These are phyloP conservation scores for Mucor indicus DNA, from an alignment of 371 early-diverging fungal genomes.

Conservation along the genomic window DNA sequence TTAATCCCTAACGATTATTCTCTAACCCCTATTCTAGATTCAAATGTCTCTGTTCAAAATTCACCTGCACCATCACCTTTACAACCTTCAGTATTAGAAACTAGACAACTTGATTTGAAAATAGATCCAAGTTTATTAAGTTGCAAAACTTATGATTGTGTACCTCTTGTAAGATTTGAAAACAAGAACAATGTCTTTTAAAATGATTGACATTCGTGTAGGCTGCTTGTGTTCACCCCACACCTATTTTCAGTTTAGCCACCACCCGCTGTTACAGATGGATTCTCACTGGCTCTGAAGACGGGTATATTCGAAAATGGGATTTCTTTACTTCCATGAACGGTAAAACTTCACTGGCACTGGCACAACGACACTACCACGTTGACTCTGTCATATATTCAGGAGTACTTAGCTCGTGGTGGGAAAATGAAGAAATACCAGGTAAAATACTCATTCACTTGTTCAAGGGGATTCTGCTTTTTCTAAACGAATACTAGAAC, in stretches of 20 bases:
- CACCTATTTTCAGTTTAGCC: slow-evolving; percentile 71
- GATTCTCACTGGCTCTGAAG: slow-evolving; percentile 92
- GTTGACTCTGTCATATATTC: slow-evolving; percentile 87
- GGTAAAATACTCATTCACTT: too few species aligned
- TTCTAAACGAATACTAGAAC: too few species aligned
- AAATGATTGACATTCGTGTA: slow-evolving; percentile 13
- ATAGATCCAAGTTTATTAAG: slow-evolving; percentile 38
- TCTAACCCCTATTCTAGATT: slow-evolving; percentile 1
- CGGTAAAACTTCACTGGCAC: slow-evolving; percentile 80
- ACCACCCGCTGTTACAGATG: slow-evolving; percentile 85
- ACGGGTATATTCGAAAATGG: slow-evolving; percentile 91
- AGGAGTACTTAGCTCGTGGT: slow-evolving; percentile 84
- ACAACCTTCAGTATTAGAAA: slow-evolving; percentile 6
- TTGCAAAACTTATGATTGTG: slow-evolving; percentile 54
- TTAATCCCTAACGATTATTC: neutral
- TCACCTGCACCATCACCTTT: slow-evolving; percentile 19
- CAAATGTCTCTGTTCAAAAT: slow-evolving; percentile 9
- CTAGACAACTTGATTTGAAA: slow-evolving; percentile 29
- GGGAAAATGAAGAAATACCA: slow-evolving; percentile 86
- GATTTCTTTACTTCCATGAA: slow-evolving; percentile 87
- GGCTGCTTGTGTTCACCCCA: slow-evolving; percentile 74
- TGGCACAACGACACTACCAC: slow-evolving; percentile 78
- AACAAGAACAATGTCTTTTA: neutral
- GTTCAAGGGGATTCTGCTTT: too few species aligned
- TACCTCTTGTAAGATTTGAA: slow-evolving; percentile 44